Conservation (phyloP, 495 filamentous ascomycete genomes). For the Hyaloscypha bicolor region DNA sequence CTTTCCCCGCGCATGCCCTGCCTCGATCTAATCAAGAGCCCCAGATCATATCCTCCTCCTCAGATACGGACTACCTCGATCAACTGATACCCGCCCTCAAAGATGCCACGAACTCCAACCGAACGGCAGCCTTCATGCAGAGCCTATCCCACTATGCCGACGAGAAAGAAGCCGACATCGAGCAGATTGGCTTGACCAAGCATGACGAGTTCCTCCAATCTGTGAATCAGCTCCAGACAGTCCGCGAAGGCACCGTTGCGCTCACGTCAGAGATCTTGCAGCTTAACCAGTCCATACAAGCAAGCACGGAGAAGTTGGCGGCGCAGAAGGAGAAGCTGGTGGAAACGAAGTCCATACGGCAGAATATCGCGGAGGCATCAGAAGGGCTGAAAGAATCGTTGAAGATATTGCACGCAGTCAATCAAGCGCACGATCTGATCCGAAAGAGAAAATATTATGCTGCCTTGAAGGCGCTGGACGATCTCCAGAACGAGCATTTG, state of each 20-base stretch:
- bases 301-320: conserved; percentile 91
- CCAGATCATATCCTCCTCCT: conserved; percentile 85
- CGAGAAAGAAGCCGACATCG: conserved; percentile 88
- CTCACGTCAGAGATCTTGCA: conserved; percentile 90
- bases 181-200: conserved; percentile 90
- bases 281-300: conserved; percentile 91
- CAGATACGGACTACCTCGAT: conserved; percentile 91
- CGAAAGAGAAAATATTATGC: conserved; percentile 93
- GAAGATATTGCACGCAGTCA: conserved; percentile 89
- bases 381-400: conserved; percentile 87
- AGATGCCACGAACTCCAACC: conserved; percentile 79
- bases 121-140: conserved; percentile 73
- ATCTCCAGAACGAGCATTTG: conserved; percentile 94
- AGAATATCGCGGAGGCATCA: conserved; percentile 94
- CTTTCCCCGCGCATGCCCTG: not conserved
- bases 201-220: conserved; percentile 95
- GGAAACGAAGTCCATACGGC: conserved; percentile 85
- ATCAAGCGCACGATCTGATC: conserved; percentile 90
- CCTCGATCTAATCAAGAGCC: not conserved
- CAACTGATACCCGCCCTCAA: conserved; percentile 91
- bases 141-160: conserved; percentile 77
- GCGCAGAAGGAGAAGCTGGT: conserved; percentile 94
- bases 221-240: conserved; percentile 87
- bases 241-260: conserved; percentile 83
- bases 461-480: conserved; percentile 89